phyloP scores from a whole-genome alignment of 1,284 basidiomycete species.

The Cryptococcus jaspeensis region DNA sequence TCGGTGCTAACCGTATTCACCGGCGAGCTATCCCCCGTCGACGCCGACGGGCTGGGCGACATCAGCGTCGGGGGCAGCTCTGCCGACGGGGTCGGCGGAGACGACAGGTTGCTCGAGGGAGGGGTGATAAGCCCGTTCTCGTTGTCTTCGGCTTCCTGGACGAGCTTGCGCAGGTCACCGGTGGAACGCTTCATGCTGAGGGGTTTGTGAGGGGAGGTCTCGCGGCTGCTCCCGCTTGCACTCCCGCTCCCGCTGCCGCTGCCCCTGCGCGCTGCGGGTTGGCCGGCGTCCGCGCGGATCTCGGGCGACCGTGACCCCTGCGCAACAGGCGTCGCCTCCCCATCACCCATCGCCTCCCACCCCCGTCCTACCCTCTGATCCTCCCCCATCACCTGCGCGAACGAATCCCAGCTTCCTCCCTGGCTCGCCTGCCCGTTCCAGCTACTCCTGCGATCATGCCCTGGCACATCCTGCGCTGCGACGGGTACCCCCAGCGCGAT shows the following conservation, averaged over 20 bases:
- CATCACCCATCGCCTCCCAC: slow-evolving; percentile 12
- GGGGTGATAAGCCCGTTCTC: slow-evolving; percentile 41
- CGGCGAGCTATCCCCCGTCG: slow-evolving; percentile 47
- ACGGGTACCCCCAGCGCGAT: too few relatives aligned
- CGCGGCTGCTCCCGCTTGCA: not conserved
- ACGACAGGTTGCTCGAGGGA: slow-evolving; percentile 45
- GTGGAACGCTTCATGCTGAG: slow-evolving; percentile 33
- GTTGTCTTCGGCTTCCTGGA: slow-evolving; percentile 17
- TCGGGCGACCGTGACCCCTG: slow-evolving; percentile 35
- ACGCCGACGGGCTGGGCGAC: slow-evolving; percentile 36
- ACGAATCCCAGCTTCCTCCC: slow-evolving; percentile 36
- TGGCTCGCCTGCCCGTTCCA: slow-evolving; percentile 34
- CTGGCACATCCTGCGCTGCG: too few relatives aligned
- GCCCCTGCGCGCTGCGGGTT: too few relatives aligned
- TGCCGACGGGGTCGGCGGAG: slow-evolving; percentile 39
- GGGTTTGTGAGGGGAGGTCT: slow-evolving; percentile 7
- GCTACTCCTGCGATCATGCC: slow-evolving; percentile 42
- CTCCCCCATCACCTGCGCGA: slow-evolving; percentile 23
- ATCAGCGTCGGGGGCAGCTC: slow-evolving; percentile 15
- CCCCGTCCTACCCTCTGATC: slow-evolving; percentile 2
- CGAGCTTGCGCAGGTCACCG: slow-evolving; percentile 30
- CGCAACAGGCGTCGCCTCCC: slow-evolving; percentile 34
- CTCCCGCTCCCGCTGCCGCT: slow-evolving; percentile 2
- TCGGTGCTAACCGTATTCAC: slow-evolving; percentile 28
- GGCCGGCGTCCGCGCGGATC: not conserved